Percentiles rank a stretch among this genome's conserved stretches.
Evolutionary conservation across 768 basidiomycete genomes (phyloP).

Genomic region (Russula emetica): DNA sequence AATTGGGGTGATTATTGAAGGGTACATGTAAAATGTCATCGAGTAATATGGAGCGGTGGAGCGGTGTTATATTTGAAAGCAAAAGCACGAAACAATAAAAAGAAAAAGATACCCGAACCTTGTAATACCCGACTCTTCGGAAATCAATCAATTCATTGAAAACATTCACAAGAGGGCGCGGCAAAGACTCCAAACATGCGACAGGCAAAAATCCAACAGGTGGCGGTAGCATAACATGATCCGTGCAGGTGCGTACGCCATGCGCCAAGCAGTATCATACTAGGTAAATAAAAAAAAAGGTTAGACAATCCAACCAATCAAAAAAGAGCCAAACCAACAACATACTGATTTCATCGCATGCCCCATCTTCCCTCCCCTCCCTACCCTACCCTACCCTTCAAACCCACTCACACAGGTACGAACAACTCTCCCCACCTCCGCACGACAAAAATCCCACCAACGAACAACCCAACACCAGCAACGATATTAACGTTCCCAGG

Average conservation of each 20-base stretch:
- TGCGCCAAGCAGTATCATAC: too few species aligned
- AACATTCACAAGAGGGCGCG: neutral
- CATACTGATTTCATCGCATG: neutral
- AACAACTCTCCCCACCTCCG: slow-evolving; percentile 77
- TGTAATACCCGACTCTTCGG: neutral
- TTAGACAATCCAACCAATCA: neutral
- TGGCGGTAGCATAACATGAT: too few species aligned
- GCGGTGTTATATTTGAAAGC: neutral
- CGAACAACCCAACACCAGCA: slow-evolving; percentile 61
- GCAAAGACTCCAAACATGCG: neutral
- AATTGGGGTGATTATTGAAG: neutral
- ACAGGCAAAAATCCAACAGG: neutral
- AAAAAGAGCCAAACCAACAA: too few species aligned
- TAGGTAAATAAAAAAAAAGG: too few species aligned
- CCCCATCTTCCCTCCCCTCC: too few species aligned
- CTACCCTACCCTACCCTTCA: too few species aligned
- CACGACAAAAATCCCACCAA: slow-evolving; percentile 63
- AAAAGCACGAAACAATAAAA: neutral
- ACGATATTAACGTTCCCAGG: slow-evolving; percentile 69
- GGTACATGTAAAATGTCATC: neutral
- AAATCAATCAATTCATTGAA: neutral
- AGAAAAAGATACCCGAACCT: too few species aligned
- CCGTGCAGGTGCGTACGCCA: too few species aligned
- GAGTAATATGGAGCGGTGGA: neutral
- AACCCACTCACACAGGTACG: slow-evolving; percentile 52